Evolutionary conservation across 2,329 filamentous ascomycete genomes (phyloP).

Genomic region (Chlorencoelia australis): DNA sequence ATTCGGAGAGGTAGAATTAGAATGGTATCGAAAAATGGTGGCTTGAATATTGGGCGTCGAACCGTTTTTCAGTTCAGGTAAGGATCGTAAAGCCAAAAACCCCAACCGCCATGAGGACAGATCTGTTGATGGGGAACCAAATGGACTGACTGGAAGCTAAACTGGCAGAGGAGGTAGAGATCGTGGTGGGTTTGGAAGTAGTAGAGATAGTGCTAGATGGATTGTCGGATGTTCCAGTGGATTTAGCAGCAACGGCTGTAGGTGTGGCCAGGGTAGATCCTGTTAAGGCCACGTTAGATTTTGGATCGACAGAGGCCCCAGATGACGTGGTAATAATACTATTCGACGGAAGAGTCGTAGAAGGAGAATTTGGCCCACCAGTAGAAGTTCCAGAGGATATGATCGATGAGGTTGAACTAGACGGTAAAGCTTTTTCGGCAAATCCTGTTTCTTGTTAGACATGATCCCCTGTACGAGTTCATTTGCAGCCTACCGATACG

Average conservation of each 20-base stretch:
- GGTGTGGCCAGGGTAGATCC: background rate
- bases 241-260: background rate
- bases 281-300: slow-evolving; percentile 1
- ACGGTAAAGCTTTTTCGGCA: slow-evolving; percentile 2
- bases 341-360: background rate
- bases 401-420: slow-evolving; percentile 3
- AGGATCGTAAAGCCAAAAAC: too few species aligned
- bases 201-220: background rate
- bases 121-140: background rate
- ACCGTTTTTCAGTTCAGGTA: background rate
- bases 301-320: background rate
- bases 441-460: slow-evolving; percentile 3
- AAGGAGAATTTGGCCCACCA: slow-evolving; percentile 7
- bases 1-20: background rate
- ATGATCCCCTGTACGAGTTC: background rate
- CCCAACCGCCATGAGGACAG: background rate
- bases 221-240: background rate
- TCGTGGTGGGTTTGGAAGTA: background rate
- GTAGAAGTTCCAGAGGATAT: slow-evolving; percentile 2
- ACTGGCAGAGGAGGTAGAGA: too few species aligned
- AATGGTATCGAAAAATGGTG: background rate
- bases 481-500: slow-evolving; percentile 44
- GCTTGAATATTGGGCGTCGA: background rate
- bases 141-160: background rate
- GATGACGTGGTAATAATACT: background rate